Base-by-base conservation (phyloP, 257 asterid species). In the Eustoma russellianum region DNA sequence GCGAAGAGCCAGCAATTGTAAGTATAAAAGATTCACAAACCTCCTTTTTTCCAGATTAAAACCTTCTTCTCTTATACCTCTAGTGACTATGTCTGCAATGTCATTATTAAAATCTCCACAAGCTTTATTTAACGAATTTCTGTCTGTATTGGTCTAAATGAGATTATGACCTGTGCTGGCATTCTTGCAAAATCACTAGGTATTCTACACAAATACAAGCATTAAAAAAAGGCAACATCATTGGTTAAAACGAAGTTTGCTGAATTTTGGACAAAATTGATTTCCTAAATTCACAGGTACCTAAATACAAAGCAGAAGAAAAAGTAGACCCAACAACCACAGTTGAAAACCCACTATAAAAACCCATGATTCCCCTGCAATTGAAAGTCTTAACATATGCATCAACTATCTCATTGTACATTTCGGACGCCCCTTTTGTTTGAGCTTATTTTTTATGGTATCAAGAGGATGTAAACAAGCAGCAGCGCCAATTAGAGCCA, bases 251-350 rank as follows among this genome's bases (percentile, higher is more conserved):
- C n/a, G n/a, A n/a, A n/a, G n/a, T n/a, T n/a, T n/a, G n/a, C 16
- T 69, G 62, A 13, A 78, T 60, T 69, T 73, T 81, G 3, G 97
- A 81, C 70, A 92, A 58, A 48, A 92, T 41, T 33, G 97, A 92
- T 60, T 92, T 92, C 3, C 98, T 97, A 64, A 88, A 88, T 74
- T 92, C 97, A 65, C 98, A 92, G 7, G 97, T 92, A 45, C 99
- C 97, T 60, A 92, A 92, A 50, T 92, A 92, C 48, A 92, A 88
- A 16, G 97, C 95, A 33, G 99, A 92, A 4, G 99, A 92, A 55
- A 82, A 83, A 0, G 99, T 80, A 6, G 99, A 92, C 5, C 99
- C 97, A 15, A 92, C 93, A 55, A 92, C 85, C 9, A 92, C 99
- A 0, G 94, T 97, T 2, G 97, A 88, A 48, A 92, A 80, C 33